Base-by-base conservation (phyloP, 148 eudicot species). In the Vaccinium macrocarpon region DNA sequence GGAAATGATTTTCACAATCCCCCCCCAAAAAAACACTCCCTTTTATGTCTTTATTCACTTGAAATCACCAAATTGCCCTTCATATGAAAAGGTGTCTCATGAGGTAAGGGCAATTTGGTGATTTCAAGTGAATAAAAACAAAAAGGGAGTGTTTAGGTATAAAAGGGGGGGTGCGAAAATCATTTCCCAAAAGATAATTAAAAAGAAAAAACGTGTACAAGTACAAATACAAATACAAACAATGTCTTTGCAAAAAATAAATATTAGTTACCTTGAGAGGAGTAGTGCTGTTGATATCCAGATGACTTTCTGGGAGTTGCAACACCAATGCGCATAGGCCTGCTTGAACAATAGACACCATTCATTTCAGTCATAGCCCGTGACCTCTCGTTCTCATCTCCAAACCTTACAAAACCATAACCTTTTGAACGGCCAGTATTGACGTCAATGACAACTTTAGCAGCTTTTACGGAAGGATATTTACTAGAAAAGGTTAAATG, bases 291-390 rank as follows among this genome's bases (percentile, higher is more conserved):
- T 70, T 93, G 98, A 91, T 94, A 92, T 15, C 95, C 97, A 70
- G 92, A 83, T 64, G 98, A 94, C 86, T 96, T 96, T 82, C 98
- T 91, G 8, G 98, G 99, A 56, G 99, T 93, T 11, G 98, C 99
- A 29, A 95, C 93, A 83, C 98, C 99, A 87, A 97, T 92, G 8
- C 99, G 91, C 99, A 97, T 97, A 16, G 97, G 91, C 97, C 99
- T 94, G 46, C 90, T 90, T 35, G 99, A 95, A 84, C 99, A 97
- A 83, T 88, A 91, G 16, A 90, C 89, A 59, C 99, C 99, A 87
- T 95, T 93, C 99, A 97, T 97, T 79, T 97, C 98, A 89, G 89
- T 90, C 98, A 97, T 92, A 19, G 99, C 99, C 81, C 91, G 91
- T 14, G 93, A 82, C 89, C 94, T 92, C 88, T 97, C 99, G 84